A percentile compares a stretch with the other conserved stretches of the same genome.
Conservation (phyloP, 2,329 filamentous ascomycete species). For the Ascochyta fabae region DNA sequence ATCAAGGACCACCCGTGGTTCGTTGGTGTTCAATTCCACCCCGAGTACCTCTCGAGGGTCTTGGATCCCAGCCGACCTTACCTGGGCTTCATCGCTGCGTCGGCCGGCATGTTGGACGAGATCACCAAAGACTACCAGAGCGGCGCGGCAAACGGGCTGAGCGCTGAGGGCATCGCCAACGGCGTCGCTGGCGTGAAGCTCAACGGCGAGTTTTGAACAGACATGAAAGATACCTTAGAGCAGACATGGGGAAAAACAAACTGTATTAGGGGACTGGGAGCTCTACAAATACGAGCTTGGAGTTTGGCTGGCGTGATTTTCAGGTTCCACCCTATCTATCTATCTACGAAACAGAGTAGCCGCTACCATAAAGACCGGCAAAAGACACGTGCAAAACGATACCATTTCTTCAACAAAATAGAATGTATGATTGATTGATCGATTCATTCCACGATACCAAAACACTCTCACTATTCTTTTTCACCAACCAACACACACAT, state of each 20-base stretch:
- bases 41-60: slow-evolving; percentile 81
- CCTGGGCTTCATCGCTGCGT: slow-evolving; percentile 83
- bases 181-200: slow-evolving; percentile 31
- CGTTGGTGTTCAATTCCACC: slow-evolving; percentile 87
- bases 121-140: slow-evolving; percentile 45
- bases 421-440: not conserved
- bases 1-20: slow-evolving; percentile 84
- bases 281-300: not conserved
- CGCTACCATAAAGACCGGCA: not conserved
- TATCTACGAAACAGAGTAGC: slow-evolving; percentile 14
- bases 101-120: slow-evolving; percentile 68
- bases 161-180: slow-evolving; percentile 31
- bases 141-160: slow-evolving; percentile 19
- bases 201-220: slow-evolving; percentile 26
- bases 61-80: slow-evolving; percentile 76
- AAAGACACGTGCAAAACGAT: slow-evolving; percentile 19
- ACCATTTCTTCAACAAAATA: slow-evolving; percentile 6
- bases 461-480: too few species aligned
- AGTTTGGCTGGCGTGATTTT: not conserved
- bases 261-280: not conserved
- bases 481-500: too few species aligned
- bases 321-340: not conserved
- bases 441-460: too few species aligned
- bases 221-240: not conserved
- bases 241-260: not conserved